Evolutionary conservation across 192 early-diverging fungal genomes (phyloP).

Genomic region (Phycomyces nitens): DNA sequence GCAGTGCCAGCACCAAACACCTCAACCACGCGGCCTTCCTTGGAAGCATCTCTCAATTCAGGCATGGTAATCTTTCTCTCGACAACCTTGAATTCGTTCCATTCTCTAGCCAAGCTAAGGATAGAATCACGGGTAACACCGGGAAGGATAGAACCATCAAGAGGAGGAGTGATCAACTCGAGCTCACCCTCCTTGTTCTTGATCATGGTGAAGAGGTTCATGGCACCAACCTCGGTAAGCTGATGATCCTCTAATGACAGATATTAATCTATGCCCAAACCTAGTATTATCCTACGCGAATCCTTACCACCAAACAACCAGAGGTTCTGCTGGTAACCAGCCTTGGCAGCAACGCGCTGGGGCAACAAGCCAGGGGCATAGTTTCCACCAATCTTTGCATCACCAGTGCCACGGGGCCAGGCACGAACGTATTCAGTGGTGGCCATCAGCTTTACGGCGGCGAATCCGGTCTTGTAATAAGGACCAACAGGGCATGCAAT

Average conservation of each 20-base stretch:
- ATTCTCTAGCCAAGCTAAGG: constrained; percentile 67
- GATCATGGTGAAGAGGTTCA: constrained; percentile 94
- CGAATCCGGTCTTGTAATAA: constrained; percentile 94
- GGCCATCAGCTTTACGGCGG: constrained; percentile 81
- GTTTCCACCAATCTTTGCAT: constrained; percentile 87
- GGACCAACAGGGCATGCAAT: constrained; percentile 93
- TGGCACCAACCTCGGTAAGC: constrained; percentile 95
- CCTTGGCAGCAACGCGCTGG: constrained; percentile 81
- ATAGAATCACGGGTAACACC: constrained; percentile 96
- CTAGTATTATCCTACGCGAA: too few relatives aligned
- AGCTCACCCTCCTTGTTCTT: constrained; percentile 76
- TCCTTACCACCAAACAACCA: constrained; percentile 84
- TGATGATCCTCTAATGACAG: constrained; percentile 53
- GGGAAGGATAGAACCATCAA: constrained; percentile 93
- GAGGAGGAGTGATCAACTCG: constrained; percentile 86
- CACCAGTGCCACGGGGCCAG: constrained; percentile 94
- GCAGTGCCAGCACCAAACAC: constrained; percentile 97
- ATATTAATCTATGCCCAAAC: too few relatives aligned
- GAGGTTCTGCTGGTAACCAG: constrained; percentile 91
- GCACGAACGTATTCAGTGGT: constrained; percentile 85
- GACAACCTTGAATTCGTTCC: constrained; percentile 86
- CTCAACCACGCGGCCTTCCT: constrained; percentile 80
- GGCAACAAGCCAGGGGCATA: constrained; percentile 71
- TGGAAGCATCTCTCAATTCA: constrained; percentile 67
- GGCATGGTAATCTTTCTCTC: constrained; percentile 83